Base-by-base conservation (phyloP, 1,284 basidiomycete species). In the Ustilago vetiveriae region DNA sequence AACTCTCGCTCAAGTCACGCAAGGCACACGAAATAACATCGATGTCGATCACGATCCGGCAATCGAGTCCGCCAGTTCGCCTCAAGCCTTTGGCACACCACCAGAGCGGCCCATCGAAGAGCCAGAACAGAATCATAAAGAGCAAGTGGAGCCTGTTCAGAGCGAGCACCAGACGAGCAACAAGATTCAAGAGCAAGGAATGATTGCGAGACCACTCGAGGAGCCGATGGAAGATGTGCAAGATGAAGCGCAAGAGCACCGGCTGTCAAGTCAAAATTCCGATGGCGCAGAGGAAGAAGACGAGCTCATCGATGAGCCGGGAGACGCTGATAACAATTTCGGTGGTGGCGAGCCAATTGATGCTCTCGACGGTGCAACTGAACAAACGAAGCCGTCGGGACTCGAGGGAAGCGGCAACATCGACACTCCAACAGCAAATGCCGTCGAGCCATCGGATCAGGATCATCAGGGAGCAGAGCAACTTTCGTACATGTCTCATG, bases 51-150 rank as follows among this genome's bases (percentile, higher is more conserved):
- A 14, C 17, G 38, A n/a, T 0, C 35, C 51, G 19, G 33, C 30
- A 11, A 19, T 36, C 30, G 50, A 45, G 21, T 58, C 62, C 8
- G 37, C 29, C 16, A 30, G 38, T 10, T 65, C 62, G 13, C 50
- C 46, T 8, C 55, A 58, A 65, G 55, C 45, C 2, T 65, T 49
- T 10, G 50, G 50, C 3, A 58, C 55, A 17, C 62, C 55, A 16
- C 62, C 50, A 2, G 50, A 65, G 32, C 41, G 54, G 37, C 45
- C 39, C 8, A 38, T 36, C 8, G 42, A 24, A 23, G 41, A 32
- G 35, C 29, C 2, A 16, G 26, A 52, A 3, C 19, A 43, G 33
- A 22, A 3, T 4, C 33, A 29, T 16, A n/a, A n/a, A n/a, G n/a
- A n/a, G n/a, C n/a, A n/a, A n/a, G n/a, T n/a, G n/a, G n/a, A n/a